Percentiles rank a stretch among this genome's conserved stretches.
Conservation (phyloP, 2,329 filamentous ascomycete genomes). For the Aspergillus spinulosporus region DNA sequence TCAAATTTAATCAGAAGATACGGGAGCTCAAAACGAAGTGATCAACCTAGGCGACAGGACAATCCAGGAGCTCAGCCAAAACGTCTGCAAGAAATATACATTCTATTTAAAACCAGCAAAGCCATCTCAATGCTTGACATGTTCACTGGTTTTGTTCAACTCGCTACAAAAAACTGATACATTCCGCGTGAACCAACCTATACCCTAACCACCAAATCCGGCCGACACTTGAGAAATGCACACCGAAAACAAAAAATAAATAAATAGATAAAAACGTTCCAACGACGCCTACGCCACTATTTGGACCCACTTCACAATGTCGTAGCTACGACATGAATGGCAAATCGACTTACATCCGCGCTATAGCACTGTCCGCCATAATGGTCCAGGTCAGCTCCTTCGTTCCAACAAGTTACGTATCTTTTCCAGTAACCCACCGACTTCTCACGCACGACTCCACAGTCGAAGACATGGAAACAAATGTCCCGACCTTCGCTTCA, state of each 20-base stretch:
- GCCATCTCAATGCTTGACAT: slow-evolving; percentile 85
- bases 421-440: slow-evolving; percentile 75
- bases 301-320: slow-evolving; percentile 87
- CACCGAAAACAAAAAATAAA: slow-evolving; percentile 42
- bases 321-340: slow-evolving; percentile 97
- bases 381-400: slow-evolving; percentile 95
- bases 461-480: slow-evolving; percentile 84
- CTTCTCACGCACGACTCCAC: slow-evolving; percentile 86
- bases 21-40: slow-evolving; percentile 79
- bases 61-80: slow-evolving; percentile 68
- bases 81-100: slow-evolving; percentile 71
- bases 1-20: slow-evolving; percentile 80
- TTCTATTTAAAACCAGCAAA: slow-evolving; percentile 81
- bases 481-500: slow-evolving; percentile 87
- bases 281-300: slow-evolving; percentile 81
- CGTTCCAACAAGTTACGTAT: slow-evolving; percentile 81
- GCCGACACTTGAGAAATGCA: slow-evolving; percentile 75
- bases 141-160: slow-evolving; percentile 72
- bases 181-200: slow-evolving; percentile 68
- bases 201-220: slow-evolving; percentile 70
- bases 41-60: slow-evolving; percentile 77
- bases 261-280: slow-evolving; percentile 63
- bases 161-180: slow-evolving; percentile 68
- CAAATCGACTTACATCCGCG: slow-evolving; percentile 92
- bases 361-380: slow-evolving; percentile 77